phyloP scores from a whole-genome alignment of 2,329 filamentous ascomycete genomes.

The Falciphora oryzae region DNA sequence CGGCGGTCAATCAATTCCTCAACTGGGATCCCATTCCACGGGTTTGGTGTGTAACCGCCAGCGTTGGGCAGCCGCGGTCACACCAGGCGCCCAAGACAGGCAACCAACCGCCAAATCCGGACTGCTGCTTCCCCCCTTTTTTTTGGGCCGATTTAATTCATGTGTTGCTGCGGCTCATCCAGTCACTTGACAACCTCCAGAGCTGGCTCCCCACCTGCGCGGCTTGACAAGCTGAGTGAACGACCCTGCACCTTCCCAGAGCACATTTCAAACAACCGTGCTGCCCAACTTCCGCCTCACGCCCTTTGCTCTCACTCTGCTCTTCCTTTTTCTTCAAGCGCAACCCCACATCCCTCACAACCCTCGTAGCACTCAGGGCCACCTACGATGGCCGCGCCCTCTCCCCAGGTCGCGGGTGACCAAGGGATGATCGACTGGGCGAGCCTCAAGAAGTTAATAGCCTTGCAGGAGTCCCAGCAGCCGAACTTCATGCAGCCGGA shows the following conservation, averaged over 20 bases:
- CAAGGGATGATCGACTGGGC: not conserved
- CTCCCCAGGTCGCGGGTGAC: not conserved
- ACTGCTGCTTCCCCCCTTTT: not conserved
- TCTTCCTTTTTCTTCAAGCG: not conserved
- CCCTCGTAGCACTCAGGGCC: too few species aligned
- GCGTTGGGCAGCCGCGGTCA: not conserved
- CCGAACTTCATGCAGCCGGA: conserved; percentile 24
- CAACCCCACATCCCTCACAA: not conserved
- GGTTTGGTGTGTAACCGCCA: not conserved
- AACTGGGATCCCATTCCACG: not conserved
- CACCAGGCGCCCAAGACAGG: not conserved
- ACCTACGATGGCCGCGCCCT: not conserved
- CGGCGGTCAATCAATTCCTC: not conserved
- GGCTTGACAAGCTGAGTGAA: not conserved
- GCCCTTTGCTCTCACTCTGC: not conserved
- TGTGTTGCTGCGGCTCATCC: not conserved
- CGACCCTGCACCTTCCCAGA: not conserved
- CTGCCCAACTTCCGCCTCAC: not conserved
- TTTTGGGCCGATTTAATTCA: not conserved
- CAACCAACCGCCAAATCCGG: not conserved
- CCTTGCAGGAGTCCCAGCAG: conserved; percentile 32
- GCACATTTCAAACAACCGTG: not conserved
- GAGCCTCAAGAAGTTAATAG: conserved; percentile 34
- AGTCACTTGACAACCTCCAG: not conserved
- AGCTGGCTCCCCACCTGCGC: not conserved